Base-by-base conservation (phyloP, 2,329 filamentous ascomycete genomes). In the Fusarium scirpi region DNA sequence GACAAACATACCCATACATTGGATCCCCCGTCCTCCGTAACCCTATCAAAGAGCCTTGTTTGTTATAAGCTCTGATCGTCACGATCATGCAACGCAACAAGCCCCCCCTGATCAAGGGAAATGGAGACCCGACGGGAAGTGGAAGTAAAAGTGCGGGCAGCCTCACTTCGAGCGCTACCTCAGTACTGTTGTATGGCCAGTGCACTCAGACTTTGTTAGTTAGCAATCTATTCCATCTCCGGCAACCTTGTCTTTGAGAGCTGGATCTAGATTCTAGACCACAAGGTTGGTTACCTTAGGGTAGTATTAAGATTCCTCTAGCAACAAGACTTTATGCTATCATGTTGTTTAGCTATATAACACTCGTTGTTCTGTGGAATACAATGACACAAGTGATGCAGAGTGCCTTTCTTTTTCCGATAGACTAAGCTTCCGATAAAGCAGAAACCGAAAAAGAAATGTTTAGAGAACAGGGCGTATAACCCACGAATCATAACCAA, bases 11-110 rank as follows among this genome's bases (percentile, higher is more conserved):
- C 46, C 32, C 45, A 46, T 30, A 47, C 47, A 30, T 32, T 52
- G 29, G 43, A 45, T 55, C 67, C 55, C 52, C 49, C 34, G 34
- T 38, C 34, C 34, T 38, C 34, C 34, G 57, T 67, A 41, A 53
- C 63, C 27, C 58, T 54, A 58, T 69, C 59, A 5, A 63, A 52
- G 67, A 40, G 58, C 44, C 62, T 64, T 70, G 62, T 41, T 46
- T 46, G 34, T 55, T 67, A 51, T 65, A 63, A 34, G 48, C 58
- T 45, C 54, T 49, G 58, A 65, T 71, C 68, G 41, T 68, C 67
- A 51, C 30, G 63, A 58, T 52, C 54, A 61, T 64, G 51, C 66
- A 70, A 44, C 59, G 43, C 34, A 64, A 66, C 62, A 52, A 48
- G 63, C 38, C 32, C 67, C 48, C 63, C 67, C 58, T 43, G 43